Percentiles rank a stretch among this genome's conserved stretches.
Conservation (phyloP, 495 filamentous ascomycete species). For the Tuber aestivum region DNA sequence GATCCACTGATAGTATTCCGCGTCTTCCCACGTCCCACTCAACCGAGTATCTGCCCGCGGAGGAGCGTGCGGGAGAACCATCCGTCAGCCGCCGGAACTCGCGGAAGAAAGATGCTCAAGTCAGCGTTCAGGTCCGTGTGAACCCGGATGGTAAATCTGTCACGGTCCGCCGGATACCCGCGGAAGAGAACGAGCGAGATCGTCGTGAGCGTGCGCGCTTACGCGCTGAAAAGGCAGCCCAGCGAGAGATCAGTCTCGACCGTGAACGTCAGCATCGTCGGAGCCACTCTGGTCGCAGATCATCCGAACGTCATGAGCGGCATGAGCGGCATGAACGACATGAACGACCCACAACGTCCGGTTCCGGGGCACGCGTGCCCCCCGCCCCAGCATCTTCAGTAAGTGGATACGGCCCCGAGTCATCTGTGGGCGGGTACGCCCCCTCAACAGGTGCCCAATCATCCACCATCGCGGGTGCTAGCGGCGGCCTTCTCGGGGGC, state of each 20-base stretch:
- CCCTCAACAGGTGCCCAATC: constrained; percentile 20
- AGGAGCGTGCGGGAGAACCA: constrained; percentile 29
- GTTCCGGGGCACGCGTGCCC: not conserved
- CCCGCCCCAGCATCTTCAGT: constrained; percentile 23
- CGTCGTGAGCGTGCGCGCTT: constrained; percentile 35
- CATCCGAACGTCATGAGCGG: constrained; percentile 21
- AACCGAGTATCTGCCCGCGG: constrained; percentile 30
- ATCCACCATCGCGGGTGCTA: constrained; percentile 35
- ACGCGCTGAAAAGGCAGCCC: constrained; percentile 31
- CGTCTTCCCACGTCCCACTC: constrained; percentile 35
- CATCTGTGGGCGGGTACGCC: constrained; percentile 3
- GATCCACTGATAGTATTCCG: constrained; percentile 30
- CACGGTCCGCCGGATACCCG: constrained; percentile 38
- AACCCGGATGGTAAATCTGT: constrained; percentile 42
- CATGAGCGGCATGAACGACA: constrained; percentile 6
- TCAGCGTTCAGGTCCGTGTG: constrained; percentile 41
- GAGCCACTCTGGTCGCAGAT: constrained; percentile 19
- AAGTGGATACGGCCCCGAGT: not conserved
- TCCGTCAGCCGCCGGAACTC: constrained; percentile 29
- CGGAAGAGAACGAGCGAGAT: constrained; percentile 38
- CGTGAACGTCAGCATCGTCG: constrained; percentile 33
- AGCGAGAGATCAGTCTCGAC: constrained; percentile 36
- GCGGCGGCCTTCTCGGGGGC: constrained; percentile 36
- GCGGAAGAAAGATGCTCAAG: constrained; percentile 34
- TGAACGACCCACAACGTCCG: constrained; percentile 19